Base-by-base conservation (phyloP, 331 rosid genomes). In the Spiraea crenata region DNA sequence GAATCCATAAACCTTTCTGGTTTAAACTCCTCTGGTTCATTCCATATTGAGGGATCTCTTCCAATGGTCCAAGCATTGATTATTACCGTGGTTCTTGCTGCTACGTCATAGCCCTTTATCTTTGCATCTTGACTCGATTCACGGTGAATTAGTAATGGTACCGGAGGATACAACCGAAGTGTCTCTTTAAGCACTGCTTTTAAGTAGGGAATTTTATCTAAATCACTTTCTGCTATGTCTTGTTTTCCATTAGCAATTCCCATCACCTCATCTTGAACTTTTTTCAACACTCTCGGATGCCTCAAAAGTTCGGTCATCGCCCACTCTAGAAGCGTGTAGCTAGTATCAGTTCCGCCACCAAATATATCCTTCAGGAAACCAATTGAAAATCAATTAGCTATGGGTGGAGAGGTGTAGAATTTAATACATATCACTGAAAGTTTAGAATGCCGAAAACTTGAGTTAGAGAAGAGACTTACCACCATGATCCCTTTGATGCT, bases 31-130 rank as follows among this genome's bases (percentile, higher is more conserved):
- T 25, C 31, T 25, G 31, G 31, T 25, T 25, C 31, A 25, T 25
- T 25, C 31, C 31, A 25, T 69, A 16, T 76, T 46, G 6, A 82
- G 79, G 84, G 76, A 58, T 86, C 90, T 67, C 84, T 81, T 57
- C 69, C 84, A 8, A 83, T 76, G n/a, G 81, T 84, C 90, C 87
- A 80, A 7, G 79, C 87, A 67, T 82, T 85, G 41, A 73, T 58
- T 11, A 81, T 39, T 11, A 81, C 84, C 19, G 16, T 48, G 8
- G 84, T 71, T 0, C 80, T 80, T 0, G 75, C 64, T 15, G 11
- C 50, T 20, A 83, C 57, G n/a, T 83, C 57, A 57, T 76, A 65
- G 6, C 73, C 82, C 4, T 39, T 71, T 1, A 80, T 11, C n/a
- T 73, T 70, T 34, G 74, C 67, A 13, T 83, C 84, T 70, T 79